Evolutionary conservation across 2,329 filamentous ascomycete genomes (phyloP).

Genomic region (Fusarium napiforme): DNA sequence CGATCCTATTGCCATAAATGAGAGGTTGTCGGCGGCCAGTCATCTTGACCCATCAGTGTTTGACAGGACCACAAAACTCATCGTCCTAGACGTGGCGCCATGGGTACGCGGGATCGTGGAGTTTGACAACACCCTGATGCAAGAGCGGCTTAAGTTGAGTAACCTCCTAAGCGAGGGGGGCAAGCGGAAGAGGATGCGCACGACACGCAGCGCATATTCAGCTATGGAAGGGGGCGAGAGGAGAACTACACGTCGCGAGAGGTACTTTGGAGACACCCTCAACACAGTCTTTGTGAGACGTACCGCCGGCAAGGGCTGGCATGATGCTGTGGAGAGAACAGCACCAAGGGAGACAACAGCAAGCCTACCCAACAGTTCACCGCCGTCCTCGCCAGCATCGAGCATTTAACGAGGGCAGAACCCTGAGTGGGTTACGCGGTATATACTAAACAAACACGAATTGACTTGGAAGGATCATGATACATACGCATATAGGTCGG

Average conservation of each 20-base stretch:
- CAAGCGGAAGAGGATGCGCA: constrained; percentile 66
- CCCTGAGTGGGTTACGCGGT: constrained; percentile 2
- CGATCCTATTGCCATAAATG: constrained; percentile 66
- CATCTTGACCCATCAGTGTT: constrained; percentile 77
- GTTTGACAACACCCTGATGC: constrained; percentile 77
- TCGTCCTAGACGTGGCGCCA: constrained; percentile 84
- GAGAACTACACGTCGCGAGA: constrained; percentile 72
- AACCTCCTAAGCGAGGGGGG: constrained; percentile 71
- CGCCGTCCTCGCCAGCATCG: constrained; percentile 26
- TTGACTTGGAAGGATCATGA: constrained; percentile 1
- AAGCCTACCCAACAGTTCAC: constrained; percentile 27
- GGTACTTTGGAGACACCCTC: constrained; percentile 74
- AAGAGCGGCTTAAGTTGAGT: constrained; percentile 71
- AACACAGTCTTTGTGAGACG: constrained; percentile 71
- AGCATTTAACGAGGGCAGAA: constrained; percentile 5
- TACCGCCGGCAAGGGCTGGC: constrained; percentile 66
- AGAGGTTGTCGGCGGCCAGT: constrained; percentile 51
- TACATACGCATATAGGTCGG: constrained; percentile 4
- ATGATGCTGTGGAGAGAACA: constrained; percentile 38
- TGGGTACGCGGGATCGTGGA: constrained; percentile 88
- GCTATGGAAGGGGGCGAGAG: constrained; percentile 81
- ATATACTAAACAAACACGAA: constrained; percentile 10
- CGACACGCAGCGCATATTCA: constrained; percentile 78
- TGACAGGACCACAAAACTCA: constrained; percentile 73
- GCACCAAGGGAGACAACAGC: constrained; percentile 26